Evolutionary conservation across 1,284 basidiomycete genomes (phyloP), one percentile per base, ranked within the genome.

Genomic region (Singerocomus rubriflavus): DNA sequence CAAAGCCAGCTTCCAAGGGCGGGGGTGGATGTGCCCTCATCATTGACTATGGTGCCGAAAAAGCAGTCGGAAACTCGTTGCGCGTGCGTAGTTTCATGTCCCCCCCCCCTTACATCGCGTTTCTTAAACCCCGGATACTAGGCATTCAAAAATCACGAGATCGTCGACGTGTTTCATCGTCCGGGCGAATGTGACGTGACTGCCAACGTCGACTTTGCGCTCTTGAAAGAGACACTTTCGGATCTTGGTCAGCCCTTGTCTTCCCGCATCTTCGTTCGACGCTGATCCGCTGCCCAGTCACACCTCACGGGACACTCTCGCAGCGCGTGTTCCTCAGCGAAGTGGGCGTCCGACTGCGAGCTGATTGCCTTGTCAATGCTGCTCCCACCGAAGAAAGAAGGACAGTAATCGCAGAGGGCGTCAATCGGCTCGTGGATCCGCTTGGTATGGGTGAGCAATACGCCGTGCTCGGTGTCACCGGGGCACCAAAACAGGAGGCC

Each of bases 171-270:
- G 0, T 95, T 99, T 62, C 76, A 87, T 49, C 72, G 79, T 10
- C 95, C 96, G 0, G 96, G 97, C 11, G 78, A 88, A 41, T 89
- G 90, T 40, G 97, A 99, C 68, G 71, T 99, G 44, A 99, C 97
- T 0, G 87, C 89, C 30, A 98, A 99, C 63, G 96, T 99, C 46
- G 94, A 99, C 70, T 99, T 99, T 70, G 80, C 84, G 0, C 91
- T 91, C 65, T 76, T 99, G 36, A 79, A 80, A 58, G 91, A 95
- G 68, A 85, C 92, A 0, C 72, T 95, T 53, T 67, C 69, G 1
- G 81, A 80, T 48, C 69, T 80, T 4, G 85, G 88, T 88, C 56
- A 27, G 79, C 13, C 2, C 4, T 17, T 1, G 12, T 11, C 64
- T 1, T 48, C 30, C n/a, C 25, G n/a, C 29, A 36, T 48, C 5